Percentiles rank a stretch among this genome's conserved stretches.
phyloP scores from a whole-genome alignment of 2,329 filamentous ascomycete genomes.

The Aspergillus sp. region DNA sequence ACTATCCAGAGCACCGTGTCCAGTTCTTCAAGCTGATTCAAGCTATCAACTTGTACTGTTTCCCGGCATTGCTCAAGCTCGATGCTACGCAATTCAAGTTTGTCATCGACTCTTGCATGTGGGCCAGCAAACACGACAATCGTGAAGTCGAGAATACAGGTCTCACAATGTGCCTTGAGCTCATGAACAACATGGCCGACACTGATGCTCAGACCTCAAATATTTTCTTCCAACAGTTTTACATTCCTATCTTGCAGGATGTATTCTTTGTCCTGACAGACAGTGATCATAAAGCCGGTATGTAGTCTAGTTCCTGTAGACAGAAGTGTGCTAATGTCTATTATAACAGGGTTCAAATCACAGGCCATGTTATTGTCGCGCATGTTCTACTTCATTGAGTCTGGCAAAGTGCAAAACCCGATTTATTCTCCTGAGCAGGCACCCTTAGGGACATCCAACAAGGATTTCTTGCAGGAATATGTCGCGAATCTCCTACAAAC shows the following conservation, averaged over 20 bases:
- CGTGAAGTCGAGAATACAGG: slow-evolving; percentile 95
- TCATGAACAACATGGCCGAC: slow-evolving; percentile 96
- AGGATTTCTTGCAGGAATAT: slow-evolving; percentile 86
- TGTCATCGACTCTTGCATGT: slow-evolving; percentile 98
- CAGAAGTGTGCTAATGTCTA: slow-evolving; percentile 7
- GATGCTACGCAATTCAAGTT: slow-evolving; percentile 98
- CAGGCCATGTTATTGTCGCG: slow-evolving; percentile 91
- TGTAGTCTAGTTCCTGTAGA: slow-evolving; percentile 17
- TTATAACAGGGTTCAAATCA: slow-evolving; percentile 75
- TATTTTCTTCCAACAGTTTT: slow-evolving; percentile 98
- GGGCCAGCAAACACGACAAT: slow-evolving; percentile 99
- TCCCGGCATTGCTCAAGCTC: slow-evolving; percentile 89
- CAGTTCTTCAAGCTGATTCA: slow-evolving; percentile 98
- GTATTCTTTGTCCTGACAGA: slow-evolving; percentile 98
- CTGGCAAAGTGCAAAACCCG: slow-evolving; percentile 86
- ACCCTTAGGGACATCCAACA: slow-evolving; percentile 78
- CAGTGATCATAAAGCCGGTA: slow-evolving; percentile 91
- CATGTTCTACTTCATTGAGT: slow-evolving; percentile 93
- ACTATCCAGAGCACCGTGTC: slow-evolving; percentile 98
- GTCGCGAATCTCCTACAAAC: slow-evolving; percentile 81
- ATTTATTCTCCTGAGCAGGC: slow-evolving; percentile 87
- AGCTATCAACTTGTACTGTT: slow-evolving; percentile 96
- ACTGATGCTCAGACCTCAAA: slow-evolving; percentile 83
- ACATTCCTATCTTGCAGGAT: slow-evolving; percentile 91
- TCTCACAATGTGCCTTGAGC: slow-evolving; percentile 95